phyloP scores from a whole-genome alignment of 495 filamentous ascomycete genomes.

The Talaromyces proteolyticus region DNA sequence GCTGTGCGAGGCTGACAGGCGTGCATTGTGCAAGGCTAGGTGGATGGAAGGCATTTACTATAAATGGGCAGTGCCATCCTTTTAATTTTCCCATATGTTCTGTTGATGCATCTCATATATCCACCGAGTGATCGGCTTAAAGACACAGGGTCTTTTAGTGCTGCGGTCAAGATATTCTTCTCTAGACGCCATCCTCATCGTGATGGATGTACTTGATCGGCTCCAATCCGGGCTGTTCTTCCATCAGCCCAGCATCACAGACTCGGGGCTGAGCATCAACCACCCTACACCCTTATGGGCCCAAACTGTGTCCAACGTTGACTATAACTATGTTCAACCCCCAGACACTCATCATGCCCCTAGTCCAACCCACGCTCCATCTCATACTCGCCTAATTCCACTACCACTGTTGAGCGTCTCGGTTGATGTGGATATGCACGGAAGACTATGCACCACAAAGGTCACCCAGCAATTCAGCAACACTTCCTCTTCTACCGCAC shows the following conservation, averaged over 20 bases:
- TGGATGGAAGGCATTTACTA: too few relatives aligned
- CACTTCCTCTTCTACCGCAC: not conserved
- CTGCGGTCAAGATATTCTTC: not conserved
- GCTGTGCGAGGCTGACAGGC: not conserved
- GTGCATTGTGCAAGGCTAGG: not conserved
- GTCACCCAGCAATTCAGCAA: slow-evolving; percentile 11
- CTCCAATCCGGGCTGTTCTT: not conserved
- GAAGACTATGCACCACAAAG: slow-evolving; percentile 7
- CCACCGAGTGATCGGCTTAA: too few relatives aligned
- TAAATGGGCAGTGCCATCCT: not conserved
- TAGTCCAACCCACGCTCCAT: not conserved
- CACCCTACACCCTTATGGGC: not conserved
- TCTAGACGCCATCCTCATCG: not conserved
- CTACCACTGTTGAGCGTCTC: slow-evolving; percentile 7
- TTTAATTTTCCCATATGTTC: too few relatives aligned
- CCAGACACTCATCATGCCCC: not conserved
- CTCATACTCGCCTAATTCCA: not conserved
- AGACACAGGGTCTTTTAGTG: too few relatives aligned
- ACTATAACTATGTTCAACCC: not conserved
- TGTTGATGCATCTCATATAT: too few relatives aligned
- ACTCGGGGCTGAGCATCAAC: not conserved
- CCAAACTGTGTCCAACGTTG: not conserved
- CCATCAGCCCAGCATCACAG: not conserved
- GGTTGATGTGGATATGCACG: slow-evolving; percentile 3
- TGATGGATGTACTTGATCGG: not conserved